These are phyloP conservation scores for Dovyalis caffra DNA, from an alignment of 345 rosid genomes.

Conservation along the genomic window DNA sequence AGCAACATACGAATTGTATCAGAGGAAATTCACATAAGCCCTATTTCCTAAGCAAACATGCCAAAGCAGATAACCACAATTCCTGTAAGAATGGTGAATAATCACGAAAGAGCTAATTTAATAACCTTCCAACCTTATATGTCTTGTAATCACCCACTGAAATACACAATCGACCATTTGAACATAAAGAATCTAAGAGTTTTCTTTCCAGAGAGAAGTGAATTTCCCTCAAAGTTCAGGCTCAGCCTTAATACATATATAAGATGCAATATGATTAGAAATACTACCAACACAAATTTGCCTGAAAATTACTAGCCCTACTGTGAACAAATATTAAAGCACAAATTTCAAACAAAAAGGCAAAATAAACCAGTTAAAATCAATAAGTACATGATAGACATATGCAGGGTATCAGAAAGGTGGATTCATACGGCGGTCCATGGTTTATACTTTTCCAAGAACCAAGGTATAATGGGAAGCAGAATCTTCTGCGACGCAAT, in stretches of 20 bases:
- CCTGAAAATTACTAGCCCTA: background rate
- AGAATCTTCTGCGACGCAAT: slow-evolving; percentile 86
- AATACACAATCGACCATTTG: background rate
- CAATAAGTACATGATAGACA: background rate
- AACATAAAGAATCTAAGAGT: background rate
- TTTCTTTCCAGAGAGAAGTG: background rate
- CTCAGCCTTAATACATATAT: background rate
- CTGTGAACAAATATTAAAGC: background rate
- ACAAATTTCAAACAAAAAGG: background rate
- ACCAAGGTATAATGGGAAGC: slow-evolving; percentile 95
- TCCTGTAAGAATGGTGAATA: background rate
- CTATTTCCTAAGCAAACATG: background rate
- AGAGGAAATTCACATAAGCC: background rate
- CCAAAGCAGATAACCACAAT: background rate
- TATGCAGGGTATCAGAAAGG: background rate
- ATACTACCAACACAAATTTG: too few relatives aligned
- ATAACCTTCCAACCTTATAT: background rate
- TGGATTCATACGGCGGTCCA: slow-evolving; percentile 78
- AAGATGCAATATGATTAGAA: background rate
- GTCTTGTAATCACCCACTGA: background rate
- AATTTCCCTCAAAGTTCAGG: background rate
- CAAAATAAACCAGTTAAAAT: background rate
- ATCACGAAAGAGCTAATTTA: too few relatives aligned
- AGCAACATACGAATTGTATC: background rate
- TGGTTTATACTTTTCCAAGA: slow-evolving; percentile 91